phyloP scores from a whole-genome alignment of 495 filamentous ascomycete genomes.

The Xylaria intraflava region DNA sequence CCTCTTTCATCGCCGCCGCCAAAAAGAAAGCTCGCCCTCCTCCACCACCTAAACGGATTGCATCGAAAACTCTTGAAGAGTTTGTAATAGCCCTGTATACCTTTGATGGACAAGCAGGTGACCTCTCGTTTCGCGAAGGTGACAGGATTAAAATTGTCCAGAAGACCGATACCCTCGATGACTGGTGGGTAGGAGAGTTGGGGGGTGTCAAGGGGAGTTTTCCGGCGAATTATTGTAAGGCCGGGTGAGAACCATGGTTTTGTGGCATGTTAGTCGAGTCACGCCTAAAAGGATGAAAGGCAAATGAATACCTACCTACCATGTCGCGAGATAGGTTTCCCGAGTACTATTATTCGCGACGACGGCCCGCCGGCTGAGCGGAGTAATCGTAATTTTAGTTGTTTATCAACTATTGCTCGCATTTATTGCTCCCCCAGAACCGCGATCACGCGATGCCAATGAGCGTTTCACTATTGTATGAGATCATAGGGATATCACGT shows the following conservation, averaged over 20 bases:
- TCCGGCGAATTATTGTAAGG: slow-evolving; percentile 80
- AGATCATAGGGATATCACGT: no score
- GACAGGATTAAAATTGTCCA: slow-evolving; percentile 78
- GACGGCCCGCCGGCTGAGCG: no score
- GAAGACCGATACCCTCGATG: slow-evolving; percentile 79
- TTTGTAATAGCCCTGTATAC: slow-evolving; percentile 78
- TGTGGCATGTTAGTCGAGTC: not conserved
- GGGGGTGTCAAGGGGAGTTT: slow-evolving; percentile 69
- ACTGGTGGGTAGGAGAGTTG: slow-evolving; percentile 94
- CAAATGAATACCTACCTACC: not conserved
- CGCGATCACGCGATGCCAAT: no score
- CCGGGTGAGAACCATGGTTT: slow-evolving; percentile 1
- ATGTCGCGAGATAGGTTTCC: no score
- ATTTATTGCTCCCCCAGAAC: no score
- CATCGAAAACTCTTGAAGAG: slow-evolving; percentile 38
- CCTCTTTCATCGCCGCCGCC: slow-evolving; percentile 23
- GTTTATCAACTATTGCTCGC: no score
- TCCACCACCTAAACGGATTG: slow-evolving; percentile 52
- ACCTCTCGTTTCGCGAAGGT: slow-evolving; percentile 76
- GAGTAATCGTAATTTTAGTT: no score
- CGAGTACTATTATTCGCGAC: no score
- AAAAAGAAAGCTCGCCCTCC: slow-evolving; percentile 55
- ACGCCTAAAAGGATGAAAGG: not conserved
- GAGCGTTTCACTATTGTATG: no score
- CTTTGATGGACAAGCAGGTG: slow-evolving; percentile 68